These are phyloP conservation scores for Corrigiola litoralis DNA, from an alignment of 179 eudicot species.

Conservation along the genomic window DNA sequence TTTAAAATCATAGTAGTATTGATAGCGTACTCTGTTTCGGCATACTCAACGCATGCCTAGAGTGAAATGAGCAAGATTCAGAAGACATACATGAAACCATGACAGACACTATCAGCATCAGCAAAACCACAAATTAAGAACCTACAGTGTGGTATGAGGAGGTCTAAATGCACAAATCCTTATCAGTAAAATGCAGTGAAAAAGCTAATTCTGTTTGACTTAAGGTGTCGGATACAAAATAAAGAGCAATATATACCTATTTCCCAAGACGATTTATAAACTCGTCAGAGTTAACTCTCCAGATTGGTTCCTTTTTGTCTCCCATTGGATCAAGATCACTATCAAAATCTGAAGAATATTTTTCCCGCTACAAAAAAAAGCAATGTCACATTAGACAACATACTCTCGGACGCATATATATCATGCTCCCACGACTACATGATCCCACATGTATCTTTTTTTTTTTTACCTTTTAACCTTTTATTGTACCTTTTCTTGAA, in stretches of 20 bases:
- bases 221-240: background rate
- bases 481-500: no score
- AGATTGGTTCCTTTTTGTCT: conserved; percentile 53
- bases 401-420: no score
- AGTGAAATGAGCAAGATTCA: conserved; percentile 11
- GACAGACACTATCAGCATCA: background rate
- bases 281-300: conserved; percentile 92
- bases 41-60: conserved; percentile 71
- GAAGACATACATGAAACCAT: background rate
- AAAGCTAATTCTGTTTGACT: background rate
- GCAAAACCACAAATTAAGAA: background rate
- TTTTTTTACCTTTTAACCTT: no score
- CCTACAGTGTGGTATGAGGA: background rate
- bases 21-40: conserved; percentile 44
- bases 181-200: background rate
- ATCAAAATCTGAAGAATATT: conserved; percentile 31
- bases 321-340: conserved; percentile 25
- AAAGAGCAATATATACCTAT: conserved; percentile 43
- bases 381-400: conserved; percentile 19
- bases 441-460: no score
- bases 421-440: no score
- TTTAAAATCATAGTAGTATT: conserved; percentile 56
- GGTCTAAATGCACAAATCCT: background rate
- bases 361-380: conserved; percentile 45
- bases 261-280: conserved; percentile 55